These are phyloP conservation scores for Abrus pulchellus DNA, from an alignment of 306 rosid species.

Conservation along the genomic window DNA sequence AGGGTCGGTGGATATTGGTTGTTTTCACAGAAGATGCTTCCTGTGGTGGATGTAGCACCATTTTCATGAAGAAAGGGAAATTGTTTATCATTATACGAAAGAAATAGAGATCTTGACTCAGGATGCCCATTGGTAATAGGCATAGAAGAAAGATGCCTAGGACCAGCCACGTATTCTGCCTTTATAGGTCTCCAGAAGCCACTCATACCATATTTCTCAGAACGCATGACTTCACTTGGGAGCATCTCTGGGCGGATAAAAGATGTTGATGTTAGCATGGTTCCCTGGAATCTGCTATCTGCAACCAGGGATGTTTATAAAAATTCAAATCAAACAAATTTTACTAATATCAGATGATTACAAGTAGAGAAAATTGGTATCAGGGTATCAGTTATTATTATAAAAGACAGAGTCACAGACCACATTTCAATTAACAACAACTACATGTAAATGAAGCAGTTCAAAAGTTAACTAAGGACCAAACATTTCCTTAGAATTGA, in stretches of 20 bases:
- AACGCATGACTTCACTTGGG: conserved; percentile 53
- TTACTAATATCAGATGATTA: conserved; percentile 28
- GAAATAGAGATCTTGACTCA: conserved; percentile 56
- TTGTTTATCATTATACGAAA: conserved; percentile 59
- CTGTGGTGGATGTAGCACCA: conserved; percentile 54
- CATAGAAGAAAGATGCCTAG: conserved; percentile 54
- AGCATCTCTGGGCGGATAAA: conserved; percentile 77
- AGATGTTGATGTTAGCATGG: conserved; percentile 59
- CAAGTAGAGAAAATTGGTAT: conserved; percentile 13
- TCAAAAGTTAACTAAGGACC: not conserved
- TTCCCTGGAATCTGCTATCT: conserved; percentile 68
- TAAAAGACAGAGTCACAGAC: not conserved
- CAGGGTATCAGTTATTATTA: conserved; percentile 19
- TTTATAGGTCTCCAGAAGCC: conserved; percentile 63
- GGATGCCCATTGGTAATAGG: conserved; percentile 59
- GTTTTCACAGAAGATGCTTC: conserved; percentile 61
- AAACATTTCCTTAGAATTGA: not conserved
- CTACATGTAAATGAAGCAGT: not conserved
- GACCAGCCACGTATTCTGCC: conserved; percentile 58
- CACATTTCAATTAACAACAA: conserved; percentile 15
- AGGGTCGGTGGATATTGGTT: conserved; percentile 54
- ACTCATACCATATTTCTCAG: conserved; percentile 58
- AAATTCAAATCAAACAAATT: conserved; percentile 27
- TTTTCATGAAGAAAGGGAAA: conserved; percentile 65
- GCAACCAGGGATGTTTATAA: conserved; percentile 47